phyloP scores from a whole-genome alignment of 768 basidiomycete species.

The Pleurotus tuber-regium region DNA sequence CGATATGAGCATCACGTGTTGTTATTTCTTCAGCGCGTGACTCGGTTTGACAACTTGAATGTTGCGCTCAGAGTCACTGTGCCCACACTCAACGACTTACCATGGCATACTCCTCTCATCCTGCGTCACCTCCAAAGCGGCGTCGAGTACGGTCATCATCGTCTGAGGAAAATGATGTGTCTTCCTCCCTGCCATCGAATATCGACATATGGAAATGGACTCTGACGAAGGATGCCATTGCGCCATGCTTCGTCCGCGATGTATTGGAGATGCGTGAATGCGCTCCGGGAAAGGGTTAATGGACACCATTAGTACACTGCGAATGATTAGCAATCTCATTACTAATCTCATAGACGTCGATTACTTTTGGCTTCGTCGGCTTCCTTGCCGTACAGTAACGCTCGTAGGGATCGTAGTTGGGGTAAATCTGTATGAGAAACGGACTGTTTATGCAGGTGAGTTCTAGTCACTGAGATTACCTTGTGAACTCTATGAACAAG shows the following conservation, averaged over 20 bases:
- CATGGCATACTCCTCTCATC: too few relatives aligned
- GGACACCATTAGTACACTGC: too few relatives aligned
- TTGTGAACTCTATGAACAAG: neutral
- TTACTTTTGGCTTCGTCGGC: conserved; percentile 69
- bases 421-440: conserved; percentile 55
- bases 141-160: neutral
- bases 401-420: conserved; percentile 68
- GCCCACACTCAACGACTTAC: too few relatives aligned
- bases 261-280: conserved; percentile 41
- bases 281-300: conserved; percentile 30
- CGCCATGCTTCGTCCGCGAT: conserved; percentile 55
- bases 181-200: conserved; percentile 8
- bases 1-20: too few relatives aligned
- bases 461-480: too few relatives aligned
- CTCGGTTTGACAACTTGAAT: too few relatives aligned
- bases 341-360: conserved; percentile 50
- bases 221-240: conserved; percentile 50
- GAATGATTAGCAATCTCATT: too few relatives aligned
- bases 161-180: neutral
- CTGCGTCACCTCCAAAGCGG: neutral
- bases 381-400: conserved; percentile 65
- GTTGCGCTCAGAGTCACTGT: too few relatives aligned
- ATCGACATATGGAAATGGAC: conserved; percentile 53
- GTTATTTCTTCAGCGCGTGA: too few relatives aligned
- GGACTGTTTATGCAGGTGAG: conserved; percentile 58